A percentile compares a stretch with the other conserved stretches of the same genome.
Conservation (phyloP, 768 basidiomycete species). For the Suillus lakei region DNA sequence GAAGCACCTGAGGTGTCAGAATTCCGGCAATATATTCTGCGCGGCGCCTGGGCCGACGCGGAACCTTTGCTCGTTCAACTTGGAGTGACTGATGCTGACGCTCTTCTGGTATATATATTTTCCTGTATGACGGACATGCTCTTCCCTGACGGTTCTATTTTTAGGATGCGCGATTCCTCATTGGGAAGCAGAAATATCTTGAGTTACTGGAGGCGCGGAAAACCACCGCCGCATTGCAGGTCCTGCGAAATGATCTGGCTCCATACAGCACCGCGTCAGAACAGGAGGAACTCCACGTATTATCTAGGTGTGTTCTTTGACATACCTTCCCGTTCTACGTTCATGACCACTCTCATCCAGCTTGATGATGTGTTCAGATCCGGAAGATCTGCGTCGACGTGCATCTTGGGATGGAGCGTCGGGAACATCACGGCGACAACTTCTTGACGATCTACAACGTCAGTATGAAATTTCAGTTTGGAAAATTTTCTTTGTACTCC, state of each 20-base stretch:
- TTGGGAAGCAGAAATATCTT: slow-evolving; percentile 95
- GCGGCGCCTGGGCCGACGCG: slow-evolving; percentile 82
- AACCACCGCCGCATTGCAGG: slow-evolving; percentile 81
- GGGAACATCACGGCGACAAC: slow-evolving; percentile 73
- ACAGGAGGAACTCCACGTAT: slow-evolving; percentile 77
- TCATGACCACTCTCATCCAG: slow-evolving; percentile 44
- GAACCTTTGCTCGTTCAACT: slow-evolving; percentile 70
- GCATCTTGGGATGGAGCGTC: slow-evolving; percentile 90
- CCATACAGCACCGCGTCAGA: slow-evolving; percentile 81
- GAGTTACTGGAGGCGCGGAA: slow-evolving; percentile 85
- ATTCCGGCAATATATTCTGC: slow-evolving; percentile 80
- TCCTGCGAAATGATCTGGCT: slow-evolving; percentile 88
- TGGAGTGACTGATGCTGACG: slow-evolving; percentile 70
- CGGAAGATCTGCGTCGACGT: slow-evolving; percentile 79
- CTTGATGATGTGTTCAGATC: slow-evolving; percentile 90
- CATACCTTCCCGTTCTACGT: slow-evolving; percentile 17
- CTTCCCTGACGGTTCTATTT: slow-evolving; percentile 26
- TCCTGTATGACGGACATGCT: slow-evolving; percentile 7
- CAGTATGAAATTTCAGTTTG: slow-evolving; percentile 23
- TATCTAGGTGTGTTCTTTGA: slow-evolving; percentile 74
- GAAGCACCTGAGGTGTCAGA: slow-evolving; percentile 78
- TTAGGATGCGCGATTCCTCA: slow-evolving; percentile 84
- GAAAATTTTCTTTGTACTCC: background rate
- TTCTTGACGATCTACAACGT: slow-evolving; percentile 88
- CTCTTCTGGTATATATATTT: slow-evolving; percentile 61